Evolutionary conservation across 2,329 filamentous ascomycete genomes (phyloP).

Genomic region (Elsinoe perseae): DNA sequence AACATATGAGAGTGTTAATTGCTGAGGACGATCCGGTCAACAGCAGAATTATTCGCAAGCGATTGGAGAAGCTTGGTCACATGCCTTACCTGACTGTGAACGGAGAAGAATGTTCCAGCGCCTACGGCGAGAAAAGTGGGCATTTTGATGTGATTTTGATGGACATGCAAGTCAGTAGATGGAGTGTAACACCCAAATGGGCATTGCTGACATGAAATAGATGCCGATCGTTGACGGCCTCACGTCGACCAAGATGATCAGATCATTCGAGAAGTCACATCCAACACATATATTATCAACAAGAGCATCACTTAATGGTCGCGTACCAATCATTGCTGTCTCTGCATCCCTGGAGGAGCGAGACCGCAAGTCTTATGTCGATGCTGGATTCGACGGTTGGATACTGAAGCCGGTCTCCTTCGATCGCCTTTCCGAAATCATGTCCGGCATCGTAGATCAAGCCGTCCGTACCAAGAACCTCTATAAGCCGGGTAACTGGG

Average conservation of each 20-base stretch:
- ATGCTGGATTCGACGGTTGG: slow-evolving; percentile 82
- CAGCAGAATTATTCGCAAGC: slow-evolving; percentile 70
- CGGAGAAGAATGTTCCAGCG: slow-evolving; percentile 71
- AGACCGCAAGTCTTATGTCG: slow-evolving; percentile 60
- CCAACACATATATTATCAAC: slow-evolving; percentile 48
- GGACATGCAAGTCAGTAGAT: slow-evolving; percentile 74
- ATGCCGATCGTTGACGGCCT: slow-evolving; percentile 90
- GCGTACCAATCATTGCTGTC: slow-evolving; percentile 76
- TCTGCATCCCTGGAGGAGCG: slow-evolving; percentile 73
- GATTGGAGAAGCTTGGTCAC: slow-evolving; percentile 70
- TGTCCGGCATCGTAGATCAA: slow-evolving; percentile 60
- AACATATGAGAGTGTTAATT: slow-evolving; percentile 59
- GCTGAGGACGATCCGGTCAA: slow-evolving; percentile 88
- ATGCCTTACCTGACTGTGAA: slow-evolving; percentile 66
- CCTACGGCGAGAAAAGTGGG: slow-evolving; percentile 55
- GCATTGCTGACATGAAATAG: slow-evolving; percentile 38
- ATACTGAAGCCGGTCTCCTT: slow-evolving; percentile 85
- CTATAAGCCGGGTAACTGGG: slow-evolving; percentile 69
- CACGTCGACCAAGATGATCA: slow-evolving; percentile 73
- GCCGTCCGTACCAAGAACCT: slow-evolving; percentile 53
- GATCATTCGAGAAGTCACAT: slow-evolving; percentile 57
- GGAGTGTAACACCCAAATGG: not conserved
- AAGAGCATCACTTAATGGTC: slow-evolving; percentile 52
- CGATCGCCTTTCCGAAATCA: slow-evolving; percentile 59
- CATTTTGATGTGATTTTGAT: slow-evolving; percentile 75